Conservation (phyloP, 805 yeast genomes). For the Lachancea cidri region DNA sequence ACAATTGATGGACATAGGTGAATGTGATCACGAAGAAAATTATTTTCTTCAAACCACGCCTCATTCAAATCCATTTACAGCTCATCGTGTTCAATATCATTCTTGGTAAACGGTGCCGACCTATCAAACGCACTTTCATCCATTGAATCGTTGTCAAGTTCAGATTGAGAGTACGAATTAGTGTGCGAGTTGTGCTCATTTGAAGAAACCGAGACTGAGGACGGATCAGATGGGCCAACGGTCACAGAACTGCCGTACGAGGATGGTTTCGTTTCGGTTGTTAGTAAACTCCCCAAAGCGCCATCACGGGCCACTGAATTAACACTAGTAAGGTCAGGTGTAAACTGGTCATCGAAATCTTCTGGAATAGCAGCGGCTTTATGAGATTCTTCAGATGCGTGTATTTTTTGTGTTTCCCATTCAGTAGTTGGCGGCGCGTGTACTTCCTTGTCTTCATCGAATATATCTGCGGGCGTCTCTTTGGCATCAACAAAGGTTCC, state of each 20-base stretch:
- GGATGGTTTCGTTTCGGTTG: too few species aligned
- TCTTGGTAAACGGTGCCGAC: conserved; percentile 1
- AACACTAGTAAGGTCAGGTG: conserved; percentile 8
- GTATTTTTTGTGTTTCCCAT: not conserved
- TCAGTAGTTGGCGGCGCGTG: conserved; percentile 2
- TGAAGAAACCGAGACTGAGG: too few species aligned
- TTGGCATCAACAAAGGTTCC: too few species aligned
- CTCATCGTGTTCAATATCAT: conserved; percentile 8
- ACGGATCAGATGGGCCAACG: too few species aligned
- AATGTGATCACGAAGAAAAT: too few species aligned
- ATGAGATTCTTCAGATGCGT: not conserved
- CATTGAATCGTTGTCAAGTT: not conserved
- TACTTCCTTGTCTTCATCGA: not conserved
- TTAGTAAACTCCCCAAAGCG: too few species aligned
- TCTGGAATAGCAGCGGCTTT: conserved; percentile 6
- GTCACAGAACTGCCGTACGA: too few species aligned
- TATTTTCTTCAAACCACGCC: too few species aligned
- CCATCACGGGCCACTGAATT: not conserved
- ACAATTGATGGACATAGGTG: too few species aligned
- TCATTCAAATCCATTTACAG: conserved; percentile 5
- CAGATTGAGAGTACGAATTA: not conserved
- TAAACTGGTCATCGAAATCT: conserved; percentile 7
- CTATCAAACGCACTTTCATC: not conserved
- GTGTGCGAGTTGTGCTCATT: too few species aligned
- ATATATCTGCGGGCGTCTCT: too few species aligned